phyloP scores from a whole-genome alignment of 208 protist genomes.

The Trypanosoma boissoni region DNA sequence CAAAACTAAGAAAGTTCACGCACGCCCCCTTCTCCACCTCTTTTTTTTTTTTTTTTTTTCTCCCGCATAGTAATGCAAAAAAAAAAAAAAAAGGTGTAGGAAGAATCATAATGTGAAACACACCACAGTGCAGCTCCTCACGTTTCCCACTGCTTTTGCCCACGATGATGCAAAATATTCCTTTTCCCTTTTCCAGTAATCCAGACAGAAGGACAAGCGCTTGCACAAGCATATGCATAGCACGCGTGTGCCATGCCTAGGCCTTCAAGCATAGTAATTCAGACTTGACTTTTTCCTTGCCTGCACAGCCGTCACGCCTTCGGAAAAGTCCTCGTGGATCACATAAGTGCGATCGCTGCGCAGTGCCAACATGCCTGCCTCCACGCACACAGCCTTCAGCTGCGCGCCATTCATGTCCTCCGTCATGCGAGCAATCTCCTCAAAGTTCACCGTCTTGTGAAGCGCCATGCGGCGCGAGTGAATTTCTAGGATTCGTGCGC shows the following conservation, averaged over 20 bases:
- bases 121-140: too few relatives aligned
- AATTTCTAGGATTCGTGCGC: slow-evolving; percentile 98
- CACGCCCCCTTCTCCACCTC: neutral
- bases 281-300: slow-evolving; percentile 99
- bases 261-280: slow-evolving; percentile 98
- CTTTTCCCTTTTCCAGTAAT: too few relatives aligned
- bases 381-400: slow-evolving; percentile 99
- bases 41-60: slow-evolving; percentile 6
- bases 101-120: neutral
- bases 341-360: slow-evolving; percentile 90
- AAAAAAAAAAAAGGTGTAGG: slow-evolving; percentile 10
- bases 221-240: too few relatives aligned
- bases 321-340: slow-evolving; percentile 99
- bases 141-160: too few relatives aligned
- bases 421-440: slow-evolving; percentile 98
- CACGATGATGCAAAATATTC: too few relatives aligned
- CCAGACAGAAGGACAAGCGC: too few relatives aligned
- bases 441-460: slow-evolving; percentile 97
- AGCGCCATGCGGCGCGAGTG: slow-evolving; percentile 99
- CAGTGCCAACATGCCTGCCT: slow-evolving; percentile 99
- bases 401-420: slow-evolving; percentile 99
- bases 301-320: slow-evolving; percentile 97
- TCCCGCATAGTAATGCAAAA: neutral
- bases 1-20: neutral
- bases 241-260: too few relatives aligned